Evolutionary conservation across 83 land plant genomes (phyloP).

Genomic region (Picea mariana): DNA sequence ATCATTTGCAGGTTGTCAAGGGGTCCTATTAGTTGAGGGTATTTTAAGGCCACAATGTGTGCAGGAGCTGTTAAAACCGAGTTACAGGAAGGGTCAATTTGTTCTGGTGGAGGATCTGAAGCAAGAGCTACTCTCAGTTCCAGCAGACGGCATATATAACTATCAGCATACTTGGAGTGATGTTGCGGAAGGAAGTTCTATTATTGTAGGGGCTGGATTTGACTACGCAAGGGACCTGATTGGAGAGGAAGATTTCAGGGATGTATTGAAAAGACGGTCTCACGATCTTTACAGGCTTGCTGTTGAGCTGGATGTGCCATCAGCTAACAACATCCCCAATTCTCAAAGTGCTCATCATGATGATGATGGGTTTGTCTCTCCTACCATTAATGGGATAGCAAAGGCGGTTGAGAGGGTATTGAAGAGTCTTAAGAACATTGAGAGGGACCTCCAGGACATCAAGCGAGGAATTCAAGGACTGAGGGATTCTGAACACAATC

Average conservation of each 20-base stretch:
- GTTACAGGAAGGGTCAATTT: slow-evolving; percentile 48
- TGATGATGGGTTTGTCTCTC: slow-evolving; percentile 29
- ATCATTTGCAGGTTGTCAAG: slow-evolving; percentile 37
- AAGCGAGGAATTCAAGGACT: slow-evolving; percentile 53
- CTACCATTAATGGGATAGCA: slow-evolving; percentile 59
- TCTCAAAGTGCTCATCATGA: slow-evolving; percentile 7
- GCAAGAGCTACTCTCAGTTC: slow-evolving; percentile 53
- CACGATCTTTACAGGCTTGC: slow-evolving; percentile 60
- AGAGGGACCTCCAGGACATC: slow-evolving; percentile 49
- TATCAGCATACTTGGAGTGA: slow-evolving; percentile 69
- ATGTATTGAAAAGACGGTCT: slow-evolving; percentile 63
- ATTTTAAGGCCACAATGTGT: slow-evolving; percentile 68
- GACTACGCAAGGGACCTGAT: slow-evolving; percentile 70
- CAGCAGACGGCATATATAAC: slow-evolving; percentile 59
- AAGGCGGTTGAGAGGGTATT: slow-evolving; percentile 57
- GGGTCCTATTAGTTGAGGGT: slow-evolving; percentile 49
- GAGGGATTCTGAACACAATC: slow-evolving; percentile 62
- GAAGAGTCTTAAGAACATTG: slow-evolving; percentile 57
- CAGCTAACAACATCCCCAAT: slow-evolving; percentile 10
- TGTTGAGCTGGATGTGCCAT: slow-evolving; percentile 50
- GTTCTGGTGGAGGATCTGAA: slow-evolving; percentile 52
- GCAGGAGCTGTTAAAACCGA: slow-evolving; percentile 46
- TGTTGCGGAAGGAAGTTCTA: slow-evolving; percentile 31
- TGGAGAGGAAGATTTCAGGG: slow-evolving; percentile 75
- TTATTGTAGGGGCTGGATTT: slow-evolving; percentile 33